A percentile compares a stretch with the other conserved stretches of the same genome.
phyloP scores from a whole-genome alignment of 192 early-diverging fungal species.

The Chytriomyces confervae region DNA sequence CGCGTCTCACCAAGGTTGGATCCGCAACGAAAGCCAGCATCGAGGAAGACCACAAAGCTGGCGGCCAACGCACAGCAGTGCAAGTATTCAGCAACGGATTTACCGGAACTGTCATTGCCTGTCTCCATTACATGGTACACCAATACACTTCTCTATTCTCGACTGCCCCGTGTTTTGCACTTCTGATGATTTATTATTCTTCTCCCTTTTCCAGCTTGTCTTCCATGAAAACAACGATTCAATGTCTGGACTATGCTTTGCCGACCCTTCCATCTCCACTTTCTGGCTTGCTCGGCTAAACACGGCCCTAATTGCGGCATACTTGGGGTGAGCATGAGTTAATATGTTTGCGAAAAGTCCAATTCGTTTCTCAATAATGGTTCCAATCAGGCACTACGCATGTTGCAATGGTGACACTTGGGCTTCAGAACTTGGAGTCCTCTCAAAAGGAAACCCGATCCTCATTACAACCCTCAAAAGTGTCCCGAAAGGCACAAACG shows the following conservation, averaged over 20 bases:
- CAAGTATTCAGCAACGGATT: slow-evolving; percentile 68
- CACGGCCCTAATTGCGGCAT: slow-evolving; percentile 56
- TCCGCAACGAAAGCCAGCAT: slow-evolving; percentile 9
- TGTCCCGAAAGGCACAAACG: slow-evolving; percentile 93
- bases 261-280: not conserved
- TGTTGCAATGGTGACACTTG: slow-evolving; percentile 77
- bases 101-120: slow-evolving; percentile 40
- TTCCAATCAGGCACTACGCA: slow-evolving; percentile 57
- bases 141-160: too few relatives aligned
- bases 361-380: not conserved
- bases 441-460: slow-evolving; percentile 73
- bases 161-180: too few relatives aligned
- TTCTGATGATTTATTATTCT: not conserved
- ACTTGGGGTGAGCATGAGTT: slow-evolving; percentile 49
- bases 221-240: slow-evolving; percentile 21
- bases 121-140: slow-evolving; percentile 31
- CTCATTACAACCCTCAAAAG: slow-evolving; percentile 79
- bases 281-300: slow-evolving; percentile 38
- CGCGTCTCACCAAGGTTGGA: slow-evolving; percentile 58
- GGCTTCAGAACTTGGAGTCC: slow-evolving; percentile 88
- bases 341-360: not conserved
- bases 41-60: slow-evolving; percentile 31
- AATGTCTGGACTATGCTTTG: slow-evolving; percentile 28
- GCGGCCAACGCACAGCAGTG: slow-evolving; percentile 60
- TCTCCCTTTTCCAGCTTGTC: not conserved